Conservation (phyloP, 2,329 filamentous ascomycete genomes). For the Juglanconis juglandina region DNA sequence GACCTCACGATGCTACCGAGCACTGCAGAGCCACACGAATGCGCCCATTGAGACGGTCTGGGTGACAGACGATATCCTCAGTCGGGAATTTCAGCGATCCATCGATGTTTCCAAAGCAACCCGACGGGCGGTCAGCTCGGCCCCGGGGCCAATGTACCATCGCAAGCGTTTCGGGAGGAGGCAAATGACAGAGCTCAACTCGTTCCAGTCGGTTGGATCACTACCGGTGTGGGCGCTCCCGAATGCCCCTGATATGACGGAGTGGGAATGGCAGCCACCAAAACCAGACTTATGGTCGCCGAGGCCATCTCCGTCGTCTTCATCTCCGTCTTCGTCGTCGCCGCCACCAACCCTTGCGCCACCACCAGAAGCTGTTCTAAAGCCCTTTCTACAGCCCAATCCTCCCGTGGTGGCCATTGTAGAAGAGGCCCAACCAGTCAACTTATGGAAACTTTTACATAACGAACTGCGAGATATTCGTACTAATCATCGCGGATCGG, state of each 20-base stretch:
- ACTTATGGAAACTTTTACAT: slow-evolving; percentile 15
- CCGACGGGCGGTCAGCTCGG: slow-evolving; percentile 34
- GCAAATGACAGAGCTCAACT: slow-evolving; percentile 48
- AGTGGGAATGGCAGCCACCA: slow-evolving; percentile 53
- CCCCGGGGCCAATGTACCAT: slow-evolving; percentile 53
- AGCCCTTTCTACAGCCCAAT: background rate
- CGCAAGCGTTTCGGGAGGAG: slow-evolving; percentile 51
- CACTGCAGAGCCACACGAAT: slow-evolving; percentile 39
- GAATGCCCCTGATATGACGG: slow-evolving; percentile 39
- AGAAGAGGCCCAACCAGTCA: background rate
- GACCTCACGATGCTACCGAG: slow-evolving; percentile 35
- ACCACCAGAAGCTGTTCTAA: background rate
- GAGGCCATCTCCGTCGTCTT: slow-evolving; percentile 17
- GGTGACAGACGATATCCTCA: slow-evolving; percentile 57
- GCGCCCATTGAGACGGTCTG: slow-evolving; percentile 47
- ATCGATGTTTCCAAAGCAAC: slow-evolving; percentile 30
- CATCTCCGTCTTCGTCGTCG: slow-evolving; percentile 14
- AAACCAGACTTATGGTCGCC: slow-evolving; percentile 12
- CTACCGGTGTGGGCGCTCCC: slow-evolving; percentile 46
- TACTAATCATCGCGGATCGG: background rate
- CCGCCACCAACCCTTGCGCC: background rate
- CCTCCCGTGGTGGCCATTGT: background rate
- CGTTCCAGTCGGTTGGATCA: slow-evolving; percentile 36
- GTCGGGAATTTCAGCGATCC: slow-evolving; percentile 46
- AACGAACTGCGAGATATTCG: slow-evolving; percentile 24